Evolutionary conservation across 768 basidiomycete genomes (phyloP).

Genomic region (Kwoniella dejecticola): DNA sequence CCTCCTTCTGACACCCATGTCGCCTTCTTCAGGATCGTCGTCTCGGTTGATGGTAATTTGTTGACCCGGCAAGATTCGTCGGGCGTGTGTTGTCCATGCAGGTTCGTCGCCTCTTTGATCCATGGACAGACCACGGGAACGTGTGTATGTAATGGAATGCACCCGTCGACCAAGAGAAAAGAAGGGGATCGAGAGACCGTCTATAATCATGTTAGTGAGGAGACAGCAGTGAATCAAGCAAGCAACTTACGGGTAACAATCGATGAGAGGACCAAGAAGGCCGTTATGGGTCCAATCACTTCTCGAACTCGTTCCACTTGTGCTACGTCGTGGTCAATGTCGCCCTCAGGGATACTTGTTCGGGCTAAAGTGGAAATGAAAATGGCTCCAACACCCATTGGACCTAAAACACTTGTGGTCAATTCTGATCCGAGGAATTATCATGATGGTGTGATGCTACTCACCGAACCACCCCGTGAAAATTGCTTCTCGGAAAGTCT

Average conservation of each 20-base stretch:
- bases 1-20: conserved; percentile 58
- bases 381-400: conserved; percentile 95
- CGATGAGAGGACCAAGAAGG: conserved; percentile 90
- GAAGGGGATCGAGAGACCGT: conserved; percentile 89
- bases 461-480: conserved; percentile 97
- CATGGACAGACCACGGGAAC: conserved; percentile 72
- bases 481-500: conserved; percentile 87
- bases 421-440: neutral
- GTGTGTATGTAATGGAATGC: conserved; percentile 86
- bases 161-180: conserved; percentile 90
- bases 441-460: conserved; percentile 59
- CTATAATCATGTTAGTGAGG: conserved; percentile 47
- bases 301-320: conserved; percentile 70
- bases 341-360: conserved; percentile 50
- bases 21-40: conserved; percentile 60
- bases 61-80: conserved; percentile 69
- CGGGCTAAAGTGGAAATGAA: conserved; percentile 68
- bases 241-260: conserved; percentile 62
- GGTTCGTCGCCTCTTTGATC: conserved; percentile 60
- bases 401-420: conserved; percentile 18
- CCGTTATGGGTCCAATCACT: conserved; percentile 86
- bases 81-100: conserved; percentile 80
- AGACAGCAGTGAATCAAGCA: neutral
- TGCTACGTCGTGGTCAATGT: conserved; percentile 59
- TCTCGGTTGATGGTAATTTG: conserved; percentile 87